Base-by-base conservation (phyloP, 108 stramenopile genomes). In the Cyclotella baltica region DNA sequence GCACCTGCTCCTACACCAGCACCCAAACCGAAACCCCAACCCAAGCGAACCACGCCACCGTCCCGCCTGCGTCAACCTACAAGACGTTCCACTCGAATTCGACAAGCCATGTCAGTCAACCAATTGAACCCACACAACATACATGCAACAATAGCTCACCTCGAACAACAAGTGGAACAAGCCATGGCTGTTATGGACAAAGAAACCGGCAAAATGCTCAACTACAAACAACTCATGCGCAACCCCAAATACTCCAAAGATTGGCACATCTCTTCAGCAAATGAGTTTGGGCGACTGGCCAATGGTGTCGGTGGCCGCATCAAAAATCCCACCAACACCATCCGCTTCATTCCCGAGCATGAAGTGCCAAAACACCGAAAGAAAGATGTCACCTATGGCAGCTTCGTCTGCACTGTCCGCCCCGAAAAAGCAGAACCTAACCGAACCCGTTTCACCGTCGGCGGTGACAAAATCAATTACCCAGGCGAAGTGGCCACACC, bases 281-380 rank as follows among this genome's bases (percentile, higher is more conserved):
- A 48, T 48, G 47, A 48, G n/a, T 48, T 48, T 48, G 47, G 47
- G n/a, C 47, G n/a, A 48, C 47, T 48, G n/a, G 47, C 47, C 18
- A 48, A 6, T 6, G 47, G 47, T n/a, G 47, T 48, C 2, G 47
- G 47, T n/a, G 6, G 47, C n/a, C n/a, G n/a, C n/a, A n/a, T n/a
- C n/a, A n/a, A n/a, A n/a, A n/a, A n/a, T n/a, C n/a, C n/a, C n/a
- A n/a, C 19, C 19, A 48, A 48, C 47, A 48, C 47, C 47, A 48
- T 48, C 47, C 47, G 47, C 47, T 48, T 48, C 2, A 48, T 48
- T n/a, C 47, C 19, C 47, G n/a, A 48, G n/a, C 2, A 6, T 1
- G 6, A 48, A 2, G n/a, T 48, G 18, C 47, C 47, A 16, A 48
- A 48, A n/a, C 19, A 48, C n/a, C 47, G 47, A 2, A 6, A n/a